Percentiles rank a stretch among this genome's conserved stretches.
Evolutionary conservation across 1,284 basidiomycete genomes (phyloP).

Genomic region (Apiotrichum mycotoxinovorans): DNA sequence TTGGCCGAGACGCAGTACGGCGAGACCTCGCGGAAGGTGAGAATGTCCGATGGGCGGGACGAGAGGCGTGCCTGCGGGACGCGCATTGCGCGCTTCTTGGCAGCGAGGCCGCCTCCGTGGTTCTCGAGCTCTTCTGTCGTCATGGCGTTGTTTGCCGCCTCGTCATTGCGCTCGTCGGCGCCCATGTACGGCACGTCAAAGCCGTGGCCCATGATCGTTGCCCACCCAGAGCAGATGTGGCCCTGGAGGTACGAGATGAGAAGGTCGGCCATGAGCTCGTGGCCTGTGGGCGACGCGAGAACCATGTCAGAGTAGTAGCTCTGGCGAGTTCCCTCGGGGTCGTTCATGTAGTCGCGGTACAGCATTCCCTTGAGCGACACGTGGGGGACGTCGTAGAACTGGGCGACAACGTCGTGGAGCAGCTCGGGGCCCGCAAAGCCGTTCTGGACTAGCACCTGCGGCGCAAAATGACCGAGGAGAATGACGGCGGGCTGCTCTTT

Average conservation of each 20-base stretch:
- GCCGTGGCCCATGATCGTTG: slow-evolving; percentile 61
- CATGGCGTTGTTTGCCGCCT: neutral
- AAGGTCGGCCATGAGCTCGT: slow-evolving; percentile 77
- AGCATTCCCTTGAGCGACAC: slow-evolving; percentile 71
- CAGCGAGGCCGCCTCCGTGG: slow-evolving; percentile 23
- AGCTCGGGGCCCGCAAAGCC: slow-evolving; percentile 85
- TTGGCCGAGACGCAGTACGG: slow-evolving; percentile 90
- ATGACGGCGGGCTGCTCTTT: slow-evolving; percentile 82
- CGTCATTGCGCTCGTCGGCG: slow-evolving; percentile 3
- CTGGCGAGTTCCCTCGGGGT: slow-evolving; percentile 64
- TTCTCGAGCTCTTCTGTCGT: slow-evolving; percentile 18
- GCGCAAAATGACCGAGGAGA: slow-evolving; percentile 84
- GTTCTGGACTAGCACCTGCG: slow-evolving; percentile 69
- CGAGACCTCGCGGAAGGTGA: slow-evolving; percentile 71
- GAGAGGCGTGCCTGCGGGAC: slow-evolving; percentile 71
- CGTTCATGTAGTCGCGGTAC: slow-evolving; percentile 73
- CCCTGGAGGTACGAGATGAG: slow-evolving; percentile 81
- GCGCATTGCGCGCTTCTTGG: slow-evolving; percentile 47
- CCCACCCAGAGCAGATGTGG: slow-evolving; percentile 82
- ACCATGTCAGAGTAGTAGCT: slow-evolving; percentile 74
- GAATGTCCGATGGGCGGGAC: slow-evolving; percentile 61
- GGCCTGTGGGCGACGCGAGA: slow-evolving; percentile 71
- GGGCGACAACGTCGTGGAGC: slow-evolving; percentile 79
- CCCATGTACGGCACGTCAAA: slow-evolving; percentile 60
- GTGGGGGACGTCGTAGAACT: slow-evolving; percentile 92